Evolutionary conservation across 2,329 filamentous ascomycete species (phyloP), one percentile per base, ranked within the genome.

Genomic region (Fusarium robinianum): DNA sequence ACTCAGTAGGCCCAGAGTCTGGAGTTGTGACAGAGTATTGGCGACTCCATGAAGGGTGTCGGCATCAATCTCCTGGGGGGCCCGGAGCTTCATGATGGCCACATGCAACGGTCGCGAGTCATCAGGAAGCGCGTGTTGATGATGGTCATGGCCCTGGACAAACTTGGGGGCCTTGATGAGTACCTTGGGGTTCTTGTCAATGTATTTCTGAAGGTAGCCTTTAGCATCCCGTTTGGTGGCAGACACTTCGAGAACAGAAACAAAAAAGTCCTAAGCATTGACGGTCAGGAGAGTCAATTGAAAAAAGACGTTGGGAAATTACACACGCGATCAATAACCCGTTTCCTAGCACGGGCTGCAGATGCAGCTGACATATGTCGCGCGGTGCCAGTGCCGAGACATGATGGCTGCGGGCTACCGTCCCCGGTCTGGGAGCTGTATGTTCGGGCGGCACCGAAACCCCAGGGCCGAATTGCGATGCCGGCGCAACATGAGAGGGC

Each of bases 191-290:
- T 60, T 56, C 34, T 66, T 65, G 58, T 55, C 61, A 53, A 58
- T 84, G 66, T 96, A 95, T 49, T 90, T 91, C 58, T 94, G 87
- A 11, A 99, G 78, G 64, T 96, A 99, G 24, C 88, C 84, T 68
- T 88, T 91, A 33, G 91, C 90, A 72, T 99, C 94, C 60, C 94
- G 84, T 69, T 91, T 95, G 0, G 92, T 96, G 5, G 91, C 88
- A 8, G 90, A 90, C 12, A 91, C 90, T 61, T 88, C 89, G 21
- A 99, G 76, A 4, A 97, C 81, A 11, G 90, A 91, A 21, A 95
- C 78, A 59, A 95, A 85, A 61, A 96, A 87, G 63, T 96, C 89
- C 85, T 90, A 54, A 9, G 19, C 7, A 23, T 15, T 6, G 6
- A 15, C 31, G 25, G 42, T 61, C 33, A 56, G 53, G 45, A 23